Conservation (phyloP, 164 flowering plant species). For the Kalanchoe fedtschenkoi region DNA sequence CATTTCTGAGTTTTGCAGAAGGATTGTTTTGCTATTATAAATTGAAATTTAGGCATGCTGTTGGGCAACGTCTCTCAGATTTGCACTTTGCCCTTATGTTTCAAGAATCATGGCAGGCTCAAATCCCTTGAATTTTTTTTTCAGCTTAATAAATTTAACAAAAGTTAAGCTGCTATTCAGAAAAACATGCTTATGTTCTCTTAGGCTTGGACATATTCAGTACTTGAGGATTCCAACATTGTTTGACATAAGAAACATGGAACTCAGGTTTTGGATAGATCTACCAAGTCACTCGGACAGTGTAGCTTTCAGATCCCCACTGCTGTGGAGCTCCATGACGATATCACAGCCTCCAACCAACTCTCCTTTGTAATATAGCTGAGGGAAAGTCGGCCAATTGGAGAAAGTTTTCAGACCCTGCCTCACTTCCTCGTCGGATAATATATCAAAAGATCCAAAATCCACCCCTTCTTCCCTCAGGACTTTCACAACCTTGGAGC, state of each 20-base stretch:
- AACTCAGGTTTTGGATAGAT: too few species aligned
- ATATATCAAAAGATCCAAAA: conserved; percentile 2
- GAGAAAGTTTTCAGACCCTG: conserved; percentile 3
- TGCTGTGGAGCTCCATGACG: not conserved
- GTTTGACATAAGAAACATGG: not conserved
- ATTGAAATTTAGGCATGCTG: too few species aligned
- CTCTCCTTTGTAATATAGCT: not conserved
- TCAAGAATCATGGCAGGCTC: too few species aligned
- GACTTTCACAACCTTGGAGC: not conserved
- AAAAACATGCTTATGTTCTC: too few species aligned
- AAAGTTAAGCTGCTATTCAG: too few species aligned
- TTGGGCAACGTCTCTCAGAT: too few species aligned
- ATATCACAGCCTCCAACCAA: not conserved
- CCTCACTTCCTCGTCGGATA: conserved; percentile 1
- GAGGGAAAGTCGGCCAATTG: not conserved
- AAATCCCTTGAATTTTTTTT: too few species aligned
- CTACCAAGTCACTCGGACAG: conserved; percentile 39
- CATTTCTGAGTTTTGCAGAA: too few species aligned
- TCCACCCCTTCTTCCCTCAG: not conserved
- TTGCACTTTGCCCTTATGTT: too few species aligned
- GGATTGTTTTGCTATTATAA: too few species aligned
- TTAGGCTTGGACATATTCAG: too few species aligned
- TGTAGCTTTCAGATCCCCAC: conserved; percentile 20
- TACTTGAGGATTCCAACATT: not conserved
- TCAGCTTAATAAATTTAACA: too few species aligned